These are phyloP conservation scores for Candida piceae DNA, from an alignment of 805 yeast genomes.

Conservation along the genomic window DNA sequence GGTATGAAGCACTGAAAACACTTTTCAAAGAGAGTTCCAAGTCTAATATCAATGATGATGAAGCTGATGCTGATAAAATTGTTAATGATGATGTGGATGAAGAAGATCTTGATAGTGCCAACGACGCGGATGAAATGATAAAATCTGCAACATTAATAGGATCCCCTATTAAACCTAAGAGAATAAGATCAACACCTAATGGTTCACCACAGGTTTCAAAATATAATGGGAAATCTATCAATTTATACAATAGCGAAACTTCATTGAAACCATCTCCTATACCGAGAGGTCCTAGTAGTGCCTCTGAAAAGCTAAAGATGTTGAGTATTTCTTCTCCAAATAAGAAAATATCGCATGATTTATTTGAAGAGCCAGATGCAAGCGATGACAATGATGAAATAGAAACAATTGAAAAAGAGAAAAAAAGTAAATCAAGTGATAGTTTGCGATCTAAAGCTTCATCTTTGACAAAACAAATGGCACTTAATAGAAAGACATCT, in stretches of 20 bases:
- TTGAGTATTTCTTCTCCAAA: too few relatives aligned
- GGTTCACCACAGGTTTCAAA: too few relatives aligned
- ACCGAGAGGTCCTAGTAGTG: too few relatives aligned
- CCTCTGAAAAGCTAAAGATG: too few relatives aligned
- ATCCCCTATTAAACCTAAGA: constrained; percentile 22
- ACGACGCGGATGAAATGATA: constrained; percentile 28
- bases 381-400: too few relatives aligned
- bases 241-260: not conserved
- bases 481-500: constrained; percentile 19
- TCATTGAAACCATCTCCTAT: constrained; percentile 20
- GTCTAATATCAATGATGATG: too few relatives aligned
- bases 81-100: not conserved
- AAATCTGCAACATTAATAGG: constrained; percentile 26
- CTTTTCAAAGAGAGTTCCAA: too few relatives aligned
- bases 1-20: constrained; percentile 12
- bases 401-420: too few relatives aligned
- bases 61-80: constrained; percentile 2
- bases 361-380: too few relatives aligned
- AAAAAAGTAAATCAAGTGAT: too few relatives aligned
- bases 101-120: constrained; percentile 14
- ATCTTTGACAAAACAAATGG: constrained; percentile 26
- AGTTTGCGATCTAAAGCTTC: constrained; percentile 7
- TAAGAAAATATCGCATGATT: too few relatives aligned
- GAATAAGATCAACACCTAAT: constrained; percentile 15
- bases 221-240: constrained; percentile 1